These are phyloP conservation scores for Bocquillonia castaneifolia DNA, from an alignment of 441 rosid species.

Conservation along the genomic window DNA sequence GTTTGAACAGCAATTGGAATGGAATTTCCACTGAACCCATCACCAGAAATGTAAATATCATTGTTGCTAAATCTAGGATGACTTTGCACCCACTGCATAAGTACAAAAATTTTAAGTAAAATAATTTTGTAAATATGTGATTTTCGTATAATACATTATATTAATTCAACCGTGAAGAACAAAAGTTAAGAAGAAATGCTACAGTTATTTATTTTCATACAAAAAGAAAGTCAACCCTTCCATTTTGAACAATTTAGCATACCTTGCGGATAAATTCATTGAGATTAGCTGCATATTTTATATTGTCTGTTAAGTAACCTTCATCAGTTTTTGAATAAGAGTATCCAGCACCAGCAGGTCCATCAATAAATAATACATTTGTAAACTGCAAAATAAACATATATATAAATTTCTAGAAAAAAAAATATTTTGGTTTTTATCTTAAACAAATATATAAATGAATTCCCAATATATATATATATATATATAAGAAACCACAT, in stretches of 20 bases:
- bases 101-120: background rate
- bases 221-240: no score
- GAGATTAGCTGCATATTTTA: background rate
- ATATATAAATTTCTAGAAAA: background rate
- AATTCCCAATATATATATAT: no score
- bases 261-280: slow-evolving; percentile 20
- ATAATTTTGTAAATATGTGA: background rate
- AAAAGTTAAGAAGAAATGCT: no score
- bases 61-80: background rate
- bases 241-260: background rate
- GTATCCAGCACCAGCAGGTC: slow-evolving; percentile 23
- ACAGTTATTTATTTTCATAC: no score
- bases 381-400: background rate
- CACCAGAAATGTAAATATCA: slow-evolving; percentile 6
- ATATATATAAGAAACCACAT: no score
- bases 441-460: no score
- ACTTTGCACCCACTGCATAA: background rate
- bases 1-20: background rate
- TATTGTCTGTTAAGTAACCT: slow-evolving; percentile 8
- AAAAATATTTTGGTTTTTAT: no score
- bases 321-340: slow-evolving; percentile 19
- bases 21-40: slow-evolving; percentile 2
- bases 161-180: no score
- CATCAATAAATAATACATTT: background rate
- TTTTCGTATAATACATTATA: background rate